Base-by-base conservation (phyloP, 257 asterid genomes). In the Primulina eburnea region DNA sequence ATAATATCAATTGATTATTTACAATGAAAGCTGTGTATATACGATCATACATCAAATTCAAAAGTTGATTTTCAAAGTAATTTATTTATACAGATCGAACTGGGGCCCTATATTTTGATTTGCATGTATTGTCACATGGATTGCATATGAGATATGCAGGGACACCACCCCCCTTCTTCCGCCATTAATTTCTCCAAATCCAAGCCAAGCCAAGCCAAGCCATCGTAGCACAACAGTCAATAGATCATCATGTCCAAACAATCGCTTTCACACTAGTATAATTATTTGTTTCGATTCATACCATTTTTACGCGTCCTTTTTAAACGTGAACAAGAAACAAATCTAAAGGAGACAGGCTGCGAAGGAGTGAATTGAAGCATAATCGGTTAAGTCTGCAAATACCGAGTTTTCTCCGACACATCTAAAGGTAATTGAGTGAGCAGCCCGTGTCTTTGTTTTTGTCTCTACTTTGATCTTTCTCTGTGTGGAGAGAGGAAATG, bases 311-410 rank as follows among this genome's bases (percentile, higher is more conserved):
- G 60, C 60, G 6, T 20, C 24, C n/a, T 30, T 47, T 66, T 50
- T 29, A 64, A 29, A 43, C 50, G 50, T 73, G 47, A 58, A 59
- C 60, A 37, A 6, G 62, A 60, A 70, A 63, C 60, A 38, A 40
- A 69, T 69, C 56, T 65, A 20, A 65, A 66, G 61, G 66, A 20
- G 72, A 73, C 47, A 64, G 75, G 35, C 73, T 62, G 43, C 40
- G 40, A 34, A 64, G 33, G 50, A 63, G 38, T 33, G 17, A 66
- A 67, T 53, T 26, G 16, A 35, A 71, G 64, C 26, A 37, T 67
- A 26, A 50, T 32, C 52, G 16, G 57, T 62, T 63, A 2, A 28
- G 11, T 32, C 71, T 43, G 4, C 33, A 10, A 14, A 6, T 65
- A 14, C n/a, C 43, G 72, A 29, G 72, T 32, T 32, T 68, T 53